Conservation (phyloP, 306 rosid genomes). For the Rosa lucieae region DNA sequence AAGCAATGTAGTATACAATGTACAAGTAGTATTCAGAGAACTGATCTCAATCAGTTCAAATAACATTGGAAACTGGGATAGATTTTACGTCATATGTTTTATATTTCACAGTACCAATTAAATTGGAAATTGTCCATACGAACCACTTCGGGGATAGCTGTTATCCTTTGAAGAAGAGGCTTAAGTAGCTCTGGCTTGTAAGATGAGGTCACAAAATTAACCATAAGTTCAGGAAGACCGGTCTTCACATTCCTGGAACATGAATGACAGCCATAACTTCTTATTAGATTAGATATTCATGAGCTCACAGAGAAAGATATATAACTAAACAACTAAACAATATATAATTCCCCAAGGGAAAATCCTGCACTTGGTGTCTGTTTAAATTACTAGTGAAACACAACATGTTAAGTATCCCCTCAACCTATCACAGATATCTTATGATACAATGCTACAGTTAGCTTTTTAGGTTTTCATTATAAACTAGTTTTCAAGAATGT, state of each 20-base stretch:
- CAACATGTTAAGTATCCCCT: neutral
- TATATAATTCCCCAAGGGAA: neutral
- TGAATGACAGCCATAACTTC: slow-evolving; percentile 16
- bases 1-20: neutral
- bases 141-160: slow-evolving; percentile 88
- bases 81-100: slow-evolving; percentile 1
- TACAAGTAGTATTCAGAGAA: neutral
- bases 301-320: neutral
- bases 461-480: neutral
- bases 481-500: neutral
- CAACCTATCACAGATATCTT: neutral
- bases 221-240: slow-evolving; percentile 83
- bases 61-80: neutral
- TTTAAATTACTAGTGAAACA: slow-evolving; percentile 3
- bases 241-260: slow-evolving; percentile 62
- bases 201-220: slow-evolving; percentile 92
- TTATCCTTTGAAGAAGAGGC: slow-evolving; percentile 68
- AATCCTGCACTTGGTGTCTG: neutral
- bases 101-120: slow-evolving; percentile 15
- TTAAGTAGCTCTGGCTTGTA: slow-evolving; percentile 69
- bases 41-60: neutral
- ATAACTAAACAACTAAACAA: neutral
- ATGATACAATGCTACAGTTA: neutral
- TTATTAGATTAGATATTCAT: neutral
- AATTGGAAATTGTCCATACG: slow-evolving; percentile 32